Evolutionary conservation across 1,139 yeast genomes (phyloP), one percentile per base, ranked within the genome.

Genomic region (Debaryomyces robertsiae): DNA sequence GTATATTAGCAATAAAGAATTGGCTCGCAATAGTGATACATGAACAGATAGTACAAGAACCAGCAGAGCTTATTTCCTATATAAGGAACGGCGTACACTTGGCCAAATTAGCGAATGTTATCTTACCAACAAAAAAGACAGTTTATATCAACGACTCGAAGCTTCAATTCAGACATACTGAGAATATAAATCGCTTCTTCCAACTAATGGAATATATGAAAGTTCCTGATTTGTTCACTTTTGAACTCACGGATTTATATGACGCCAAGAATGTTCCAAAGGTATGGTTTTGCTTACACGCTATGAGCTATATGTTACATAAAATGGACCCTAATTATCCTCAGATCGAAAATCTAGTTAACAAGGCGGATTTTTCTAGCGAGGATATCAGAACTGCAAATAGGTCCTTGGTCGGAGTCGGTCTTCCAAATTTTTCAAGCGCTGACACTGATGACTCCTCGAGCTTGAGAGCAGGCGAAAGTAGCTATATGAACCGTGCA

Each of bases 231-330:
- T 71, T 90, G 40, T 93, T 91, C 58, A 75, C 89, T 35, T 93
- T 93, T 58, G 98, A 91, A 58, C 74, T 91, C 44, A 90, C 96
- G 2, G 99, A 93, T 63, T 71, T 93, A 32, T 94, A 90, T 62
- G 98, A 93, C 58, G 86, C 87, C 54, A 91, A 90, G 54, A 88
- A 93, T 55, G 79, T 91, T 16, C 98, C 98, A 15, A 91, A 89
- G 57, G 98, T 94, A 16, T 86, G 94, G 63, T 91, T 90, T 60
- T 90, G 98, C 54, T 69, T 93, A 31, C 97, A 93, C 65, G 96
- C 97, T 1, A 69, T 93, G 53, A 83, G 93, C 33, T 87, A 78
- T 61, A 82, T 81, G 65, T 73, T 83, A 52, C 57, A 64, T 45
- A 79, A 79, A 34, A 55, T 61, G 55, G 67, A 69, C 69, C 65